A percentile compares a stretch with the other conserved stretches of the same genome.
phyloP scores from a whole-genome alignment of 768 basidiomycete genomes.

The Russula virescens region DNA sequence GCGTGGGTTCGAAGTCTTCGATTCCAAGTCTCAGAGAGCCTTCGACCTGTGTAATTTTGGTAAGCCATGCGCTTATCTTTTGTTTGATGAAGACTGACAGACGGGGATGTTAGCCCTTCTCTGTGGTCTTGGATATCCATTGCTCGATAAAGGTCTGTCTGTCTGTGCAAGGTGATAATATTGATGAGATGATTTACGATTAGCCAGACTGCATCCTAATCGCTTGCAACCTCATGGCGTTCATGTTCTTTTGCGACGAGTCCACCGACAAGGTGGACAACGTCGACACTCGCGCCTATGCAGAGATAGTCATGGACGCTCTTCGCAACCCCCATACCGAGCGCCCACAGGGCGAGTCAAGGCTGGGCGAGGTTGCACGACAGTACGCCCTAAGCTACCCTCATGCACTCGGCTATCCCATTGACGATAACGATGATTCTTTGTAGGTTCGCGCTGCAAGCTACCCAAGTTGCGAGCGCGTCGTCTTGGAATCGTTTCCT shows the following conservation, averaged over 20 bases:
- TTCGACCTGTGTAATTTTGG: too few species aligned
- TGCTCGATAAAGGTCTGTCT: conserved; percentile 29
- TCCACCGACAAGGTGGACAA: conserved; percentile 38
- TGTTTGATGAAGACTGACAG: too few species aligned
- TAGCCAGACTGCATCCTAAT: conserved; percentile 26
- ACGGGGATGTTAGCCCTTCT: conserved; percentile 31
- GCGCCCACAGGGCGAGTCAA: conserved; percentile 33
- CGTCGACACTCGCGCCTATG: conserved; percentile 30
- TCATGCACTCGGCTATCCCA: too few species aligned
- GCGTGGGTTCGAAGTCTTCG: too few species aligned
- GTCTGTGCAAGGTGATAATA: too few species aligned
- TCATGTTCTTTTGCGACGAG: conserved; percentile 47
- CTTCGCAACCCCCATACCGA: conserved; percentile 32
- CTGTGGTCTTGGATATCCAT: conserved; percentile 36
- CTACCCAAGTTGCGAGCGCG: conserved; percentile 26
- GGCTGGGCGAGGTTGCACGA: conserved; percentile 36
- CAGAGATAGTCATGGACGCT: conserved; percentile 39
- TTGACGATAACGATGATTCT: background rate
- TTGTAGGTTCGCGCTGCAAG: background rate
- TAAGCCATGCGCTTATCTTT: too few species aligned
- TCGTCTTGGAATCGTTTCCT: conserved; percentile 34
- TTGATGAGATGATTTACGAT: background rate
- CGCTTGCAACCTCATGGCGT: conserved; percentile 45
- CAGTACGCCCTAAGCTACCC: conserved; percentile 31
- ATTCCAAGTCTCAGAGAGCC: too few species aligned